phyloP scores from a whole-genome alignment of 2,329 filamentous ascomycete species.

The Neonectria hederae region DNA sequence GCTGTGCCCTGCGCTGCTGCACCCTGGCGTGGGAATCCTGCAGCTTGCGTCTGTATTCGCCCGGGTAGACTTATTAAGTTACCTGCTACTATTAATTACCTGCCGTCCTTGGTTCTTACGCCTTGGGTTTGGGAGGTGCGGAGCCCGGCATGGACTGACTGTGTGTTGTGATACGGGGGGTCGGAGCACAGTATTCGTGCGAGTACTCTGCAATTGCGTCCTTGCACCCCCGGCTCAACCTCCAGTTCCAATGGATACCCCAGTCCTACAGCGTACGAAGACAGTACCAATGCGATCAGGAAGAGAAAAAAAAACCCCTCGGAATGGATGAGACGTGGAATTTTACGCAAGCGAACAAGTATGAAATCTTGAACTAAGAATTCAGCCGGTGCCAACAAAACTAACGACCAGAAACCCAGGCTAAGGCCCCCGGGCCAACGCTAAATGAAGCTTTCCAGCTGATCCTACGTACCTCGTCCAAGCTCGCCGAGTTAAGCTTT shows the following conservation, averaged over 20 bases:
- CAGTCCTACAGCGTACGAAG: too few species aligned
- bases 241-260: too few species aligned
- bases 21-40: not conserved
- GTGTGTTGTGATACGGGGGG: too few species aligned
- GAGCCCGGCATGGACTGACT: not conserved
- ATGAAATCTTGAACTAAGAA: not conserved
- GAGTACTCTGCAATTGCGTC: not conserved
- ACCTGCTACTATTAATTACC: too few species aligned
- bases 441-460: slow-evolving; percentile 20
- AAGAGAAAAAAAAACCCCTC: not conserved
- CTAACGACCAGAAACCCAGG: not conserved
- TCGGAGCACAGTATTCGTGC: not conserved
- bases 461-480: slow-evolving; percentile 4
- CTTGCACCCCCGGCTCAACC: not conserved
- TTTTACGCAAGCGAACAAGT: too few species aligned
- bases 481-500: slow-evolving; percentile 19
- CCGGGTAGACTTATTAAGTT: too few species aligned
- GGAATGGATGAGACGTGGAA: not conserved
- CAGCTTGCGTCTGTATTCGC: slow-evolving; percentile 6
- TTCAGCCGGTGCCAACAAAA: not conserved
- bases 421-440: slow-evolving; percentile 8
- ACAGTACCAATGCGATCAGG: too few species aligned
- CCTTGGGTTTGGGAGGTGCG: not conserved
- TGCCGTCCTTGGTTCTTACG: too few species aligned
- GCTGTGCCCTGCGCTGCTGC: too few species aligned